These are phyloP conservation scores for Aspergillus sp. DNA, from an alignment of 2,329 filamentous ascomycete genomes.

Conservation along the genomic window DNA sequence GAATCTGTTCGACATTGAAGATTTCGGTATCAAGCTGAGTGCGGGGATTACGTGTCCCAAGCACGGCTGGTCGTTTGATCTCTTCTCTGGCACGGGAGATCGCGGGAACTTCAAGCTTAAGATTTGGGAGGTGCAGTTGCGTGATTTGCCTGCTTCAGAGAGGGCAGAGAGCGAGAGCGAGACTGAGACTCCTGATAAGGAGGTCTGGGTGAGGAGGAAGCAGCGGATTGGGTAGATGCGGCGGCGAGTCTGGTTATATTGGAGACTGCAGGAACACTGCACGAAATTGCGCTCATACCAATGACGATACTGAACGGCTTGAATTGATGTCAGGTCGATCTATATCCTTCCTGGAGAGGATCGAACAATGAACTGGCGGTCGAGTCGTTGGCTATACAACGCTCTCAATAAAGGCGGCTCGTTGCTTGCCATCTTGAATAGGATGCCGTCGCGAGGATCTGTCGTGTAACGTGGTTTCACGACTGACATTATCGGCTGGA, in stretches of 20 bases:
- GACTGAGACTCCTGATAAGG: slow-evolving; percentile 20
- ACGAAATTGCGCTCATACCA: too few species aligned
- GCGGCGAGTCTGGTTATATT: not conserved
- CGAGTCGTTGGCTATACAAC: too few species aligned
- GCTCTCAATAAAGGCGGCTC: too few species aligned
- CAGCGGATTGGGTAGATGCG: slow-evolving; percentile 29
- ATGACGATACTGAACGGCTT: too few species aligned
- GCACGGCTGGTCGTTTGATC: slow-evolving; percentile 70
- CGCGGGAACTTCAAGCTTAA: slow-evolving; percentile 62
- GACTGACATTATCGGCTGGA: too few species aligned
- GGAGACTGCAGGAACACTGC: too few species aligned
- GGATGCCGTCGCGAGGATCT: too few species aligned
- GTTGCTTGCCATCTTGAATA: too few species aligned
- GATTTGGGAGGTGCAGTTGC: slow-evolving; percentile 64
- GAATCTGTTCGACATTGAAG: slow-evolving; percentile 68
- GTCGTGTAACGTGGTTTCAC: too few species aligned
- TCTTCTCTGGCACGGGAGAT: slow-evolving; percentile 63
- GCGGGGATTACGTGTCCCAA: slow-evolving; percentile 67
- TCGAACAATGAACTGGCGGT: too few species aligned
- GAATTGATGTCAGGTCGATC: too few species aligned
- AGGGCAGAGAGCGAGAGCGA: not conserved
- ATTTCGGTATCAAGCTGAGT: slow-evolving; percentile 56
- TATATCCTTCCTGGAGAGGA: too few species aligned
- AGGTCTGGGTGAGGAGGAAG: slow-evolving; percentile 37
- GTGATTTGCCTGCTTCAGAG: slow-evolving; percentile 25